Base-by-base conservation (phyloP, 2,329 filamentous ascomycete species). In the Akanthomyces dipterigenus region DNA sequence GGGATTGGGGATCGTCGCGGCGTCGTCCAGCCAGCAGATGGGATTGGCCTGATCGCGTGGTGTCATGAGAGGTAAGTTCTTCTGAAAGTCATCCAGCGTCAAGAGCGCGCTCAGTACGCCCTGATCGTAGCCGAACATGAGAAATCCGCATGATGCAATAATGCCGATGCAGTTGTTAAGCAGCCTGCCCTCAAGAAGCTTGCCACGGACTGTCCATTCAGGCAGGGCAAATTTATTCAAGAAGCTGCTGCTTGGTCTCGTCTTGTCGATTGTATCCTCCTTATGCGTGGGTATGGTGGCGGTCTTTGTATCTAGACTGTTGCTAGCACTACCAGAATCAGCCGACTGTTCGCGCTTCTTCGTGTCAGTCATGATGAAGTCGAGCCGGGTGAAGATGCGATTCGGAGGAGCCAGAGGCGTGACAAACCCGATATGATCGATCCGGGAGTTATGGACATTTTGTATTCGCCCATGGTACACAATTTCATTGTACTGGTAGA, bases 41-140 rank as follows among this genome's bases (percentile, higher is more conserved):
- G 54, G 36, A 55, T 70, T 70, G 5, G 65, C 65, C 46, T 63
- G 34, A 4, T 70, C 67, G 18, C 66, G 64, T 5, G 69, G 69
- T 24, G 68, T 69, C 69, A 70, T 70, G 16, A 70, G 55, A 6
- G 63, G 59, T 8, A 67, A 53, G 26, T 65, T 66, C 60, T 65
- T 64, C 50, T 70, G 68, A 51, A 70, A 70, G 61, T 66, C 64
- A 34, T 70, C 67, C 38, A 70, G 64, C 24, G 67, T 70, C 24
- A 70, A 64, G 2, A 70, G 65, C 8, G 66, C 67, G n/a, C 66
- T 67, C 9, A 71, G 60, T 1, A 71, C 70, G 11, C 69, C 68
- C 53, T 70, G 68, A 24, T 70, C 70, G 43, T 70, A 70, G 16
- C 68, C 67, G 43, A 70, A 61, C 59, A 61, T 61, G 51, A 61